Conservation (phyloP, 2,329 filamentous ascomycete genomes). For the Pseudonectria buxi region DNA sequence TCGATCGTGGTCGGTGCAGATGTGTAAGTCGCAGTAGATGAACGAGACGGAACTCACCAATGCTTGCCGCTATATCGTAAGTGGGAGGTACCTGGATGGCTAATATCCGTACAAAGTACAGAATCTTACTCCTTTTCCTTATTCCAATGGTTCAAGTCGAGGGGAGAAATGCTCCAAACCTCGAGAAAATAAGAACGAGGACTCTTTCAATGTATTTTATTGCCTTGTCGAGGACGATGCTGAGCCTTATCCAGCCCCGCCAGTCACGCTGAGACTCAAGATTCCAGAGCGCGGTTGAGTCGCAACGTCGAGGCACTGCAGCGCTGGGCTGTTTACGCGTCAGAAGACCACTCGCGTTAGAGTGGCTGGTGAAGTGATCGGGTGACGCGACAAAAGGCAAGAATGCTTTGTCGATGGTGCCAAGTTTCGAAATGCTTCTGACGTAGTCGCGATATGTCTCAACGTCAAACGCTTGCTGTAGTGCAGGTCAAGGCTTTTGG, state of each 20-base stretch:
- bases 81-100: neutral
- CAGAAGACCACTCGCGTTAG: conserved; percentile 10
- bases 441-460: conserved; percentile 12
- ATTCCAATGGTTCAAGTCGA: too few relatives aligned
- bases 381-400: conserved; percentile 7
- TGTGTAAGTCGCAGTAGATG: too few relatives aligned
- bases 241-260: conserved; percentile 18
- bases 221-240: conserved; percentile 9
- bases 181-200: conserved; percentile 13
- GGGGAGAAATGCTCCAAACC: conserved; percentile 5
- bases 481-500: too few relatives aligned
- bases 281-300: conserved; percentile 18
- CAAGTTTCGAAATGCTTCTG: conserved; percentile 8
- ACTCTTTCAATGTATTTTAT: conserved; percentile 20
- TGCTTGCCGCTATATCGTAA: neutral
- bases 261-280: conserved; percentile 18
- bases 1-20: too few relatives aligned
- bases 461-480: conserved; percentile 14
- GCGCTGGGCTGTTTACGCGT: conserved; percentile 14
- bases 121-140: too few relatives aligned
- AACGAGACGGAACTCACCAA: too few relatives aligned
- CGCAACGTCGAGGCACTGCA: conserved; percentile 14
- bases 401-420: conserved; percentile 17
- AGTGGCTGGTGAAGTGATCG: conserved; percentile 7
- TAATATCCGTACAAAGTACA: too few relatives aligned